phyloP scores from a whole-genome alignment of 306 rosid genomes.

The Sesbania bispinosa region DNA sequence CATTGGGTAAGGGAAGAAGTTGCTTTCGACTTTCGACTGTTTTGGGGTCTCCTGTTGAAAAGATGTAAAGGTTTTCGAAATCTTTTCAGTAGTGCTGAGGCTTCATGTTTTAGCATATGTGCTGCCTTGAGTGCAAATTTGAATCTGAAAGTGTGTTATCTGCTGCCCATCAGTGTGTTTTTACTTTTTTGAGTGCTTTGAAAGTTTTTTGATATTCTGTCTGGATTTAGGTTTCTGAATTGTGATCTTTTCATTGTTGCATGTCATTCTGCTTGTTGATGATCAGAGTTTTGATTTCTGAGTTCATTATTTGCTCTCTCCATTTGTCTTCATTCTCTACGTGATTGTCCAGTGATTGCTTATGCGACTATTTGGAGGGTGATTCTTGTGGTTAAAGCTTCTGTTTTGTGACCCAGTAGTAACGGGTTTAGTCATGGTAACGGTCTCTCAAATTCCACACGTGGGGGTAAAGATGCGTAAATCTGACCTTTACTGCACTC shows the following conservation, averaged over 20 bases:
- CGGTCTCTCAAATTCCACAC: neutral
- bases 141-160: neutral
- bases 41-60: neutral
- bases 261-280: neutral
- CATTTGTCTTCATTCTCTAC: neutral
- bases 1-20: neutral
- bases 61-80: neutral
- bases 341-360: neutral
- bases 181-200: neutral
- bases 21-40: neutral
- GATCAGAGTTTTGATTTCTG: neutral
- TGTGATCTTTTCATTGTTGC: conserved; percentile 1
- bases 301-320: neutral
- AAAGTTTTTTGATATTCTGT: neutral
- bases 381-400: neutral
- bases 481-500: neutral
- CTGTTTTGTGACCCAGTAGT: neutral
- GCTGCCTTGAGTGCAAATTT: neutral
- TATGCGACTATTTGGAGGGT: neutral
- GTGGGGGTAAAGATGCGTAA: neutral
- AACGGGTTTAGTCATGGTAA: neutral
- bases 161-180: neutral
- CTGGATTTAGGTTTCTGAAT: neutral
- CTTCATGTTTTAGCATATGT: neutral
- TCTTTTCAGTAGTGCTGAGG: neutral